phyloP scores from a whole-genome alignment of 1,139 yeast genomes.

The Debaryomyces sp. region DNA sequence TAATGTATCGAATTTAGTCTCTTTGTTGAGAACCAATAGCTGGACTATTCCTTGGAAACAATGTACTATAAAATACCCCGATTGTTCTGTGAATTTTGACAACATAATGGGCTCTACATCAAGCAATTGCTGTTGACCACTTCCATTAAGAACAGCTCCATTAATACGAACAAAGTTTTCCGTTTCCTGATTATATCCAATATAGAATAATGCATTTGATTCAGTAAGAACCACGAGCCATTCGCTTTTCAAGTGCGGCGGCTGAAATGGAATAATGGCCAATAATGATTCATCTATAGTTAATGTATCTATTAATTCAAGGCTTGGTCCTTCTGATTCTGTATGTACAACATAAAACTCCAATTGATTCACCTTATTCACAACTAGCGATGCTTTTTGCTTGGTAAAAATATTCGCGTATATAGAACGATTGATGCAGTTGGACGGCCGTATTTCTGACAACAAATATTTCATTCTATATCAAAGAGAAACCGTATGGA shows the following conservation, averaged over 20 bases:
- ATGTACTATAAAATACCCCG: slow-evolving; percentile 27
- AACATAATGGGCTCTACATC: slow-evolving; percentile 28
- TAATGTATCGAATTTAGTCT: background rate
- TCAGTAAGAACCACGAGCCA: slow-evolving; percentile 21
- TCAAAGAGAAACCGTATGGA: background rate
- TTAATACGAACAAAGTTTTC: slow-evolving; percentile 10
- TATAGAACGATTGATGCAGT: slow-evolving; percentile 18
- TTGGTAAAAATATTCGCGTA: slow-evolving; percentile 15
- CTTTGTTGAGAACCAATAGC: slow-evolving; percentile 14
- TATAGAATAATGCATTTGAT: slow-evolving; percentile 13
- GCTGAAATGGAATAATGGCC: slow-evolving; percentile 18
- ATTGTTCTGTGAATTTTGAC: slow-evolving; percentile 16
- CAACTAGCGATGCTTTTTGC: slow-evolving; percentile 18
- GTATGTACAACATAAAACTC: slow-evolving; percentile 19
- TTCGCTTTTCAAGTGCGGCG: slow-evolving; percentile 14
- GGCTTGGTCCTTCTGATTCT: background rate
- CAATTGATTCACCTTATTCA: slow-evolving; percentile 20
- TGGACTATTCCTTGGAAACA: slow-evolving; percentile 35
- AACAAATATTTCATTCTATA: slow-evolving; percentile 19
- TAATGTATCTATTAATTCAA: slow-evolving; percentile 16
- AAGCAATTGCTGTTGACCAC: slow-evolving; percentile 31
- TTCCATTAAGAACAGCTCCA: slow-evolving; percentile 21
- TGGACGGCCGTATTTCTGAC: slow-evolving; percentile 22
- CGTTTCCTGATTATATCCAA: slow-evolving; percentile 14
- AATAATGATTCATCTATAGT: slow-evolving; percentile 19